phyloP scores from a whole-genome alignment of 495 filamentous ascomycete species.

The Hypoxylon cercidicola region DNA sequence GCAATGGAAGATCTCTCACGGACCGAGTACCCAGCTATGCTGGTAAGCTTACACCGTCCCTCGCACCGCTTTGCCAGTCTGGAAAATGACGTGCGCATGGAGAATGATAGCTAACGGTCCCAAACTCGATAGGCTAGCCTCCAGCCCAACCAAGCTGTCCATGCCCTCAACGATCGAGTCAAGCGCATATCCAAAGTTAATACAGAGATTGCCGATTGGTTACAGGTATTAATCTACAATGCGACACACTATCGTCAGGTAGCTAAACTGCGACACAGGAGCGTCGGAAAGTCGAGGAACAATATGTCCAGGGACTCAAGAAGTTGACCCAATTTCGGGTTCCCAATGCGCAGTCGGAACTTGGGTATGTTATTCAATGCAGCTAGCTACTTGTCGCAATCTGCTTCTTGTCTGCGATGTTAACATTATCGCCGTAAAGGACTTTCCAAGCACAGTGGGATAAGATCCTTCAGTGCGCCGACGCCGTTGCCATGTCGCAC shows the following conservation, averaged over 20 bases:
- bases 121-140: slow-evolving; percentile 73
- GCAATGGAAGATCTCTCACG: slow-evolving; percentile 79
- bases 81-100: slow-evolving; percentile 17
- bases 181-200: slow-evolving; percentile 89
- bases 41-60: slow-evolving; percentile 70
- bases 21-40: slow-evolving; percentile 93
- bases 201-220: slow-evolving; percentile 92
- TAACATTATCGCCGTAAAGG: slow-evolving; percentile 57
- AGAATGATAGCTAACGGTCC: slow-evolving; percentile 14
- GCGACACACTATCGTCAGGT: slow-evolving; percentile 15
- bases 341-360: slow-evolving; percentile 76
- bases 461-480: slow-evolving; percentile 83
- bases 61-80: neutral
- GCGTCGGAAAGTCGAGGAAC: slow-evolving; percentile 90
- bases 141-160: slow-evolving; percentile 85
- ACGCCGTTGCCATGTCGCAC: slow-evolving; percentile 85
- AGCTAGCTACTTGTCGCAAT: slow-evolving; percentile 7
- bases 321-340: slow-evolving; percentile 80
- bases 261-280: slow-evolving; percentile 67
- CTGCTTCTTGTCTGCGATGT: slow-evolving; percentile 32
- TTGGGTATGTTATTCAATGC: slow-evolving; percentile 72
- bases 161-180: slow-evolving; percentile 86
- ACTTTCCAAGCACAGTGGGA: slow-evolving; percentile 94
- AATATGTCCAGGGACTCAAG: slow-evolving; percentile 83
- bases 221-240: slow-evolving; percentile 73